Conservation (phyloP, 495 filamentous ascomycete species). For the Penicillium parvum region DNA sequence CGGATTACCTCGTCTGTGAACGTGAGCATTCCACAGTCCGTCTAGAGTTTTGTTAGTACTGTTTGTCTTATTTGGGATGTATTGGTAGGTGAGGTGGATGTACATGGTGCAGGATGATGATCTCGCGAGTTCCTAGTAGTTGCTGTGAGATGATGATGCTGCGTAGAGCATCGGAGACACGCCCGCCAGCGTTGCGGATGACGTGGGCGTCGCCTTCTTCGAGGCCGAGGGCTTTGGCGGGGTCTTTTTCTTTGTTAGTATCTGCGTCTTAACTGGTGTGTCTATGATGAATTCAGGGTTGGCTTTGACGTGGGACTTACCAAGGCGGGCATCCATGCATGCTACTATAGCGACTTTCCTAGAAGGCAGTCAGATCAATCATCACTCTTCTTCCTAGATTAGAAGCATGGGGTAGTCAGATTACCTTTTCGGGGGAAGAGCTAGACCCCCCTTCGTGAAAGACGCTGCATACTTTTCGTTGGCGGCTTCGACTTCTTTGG, state of each 20-base stretch:
- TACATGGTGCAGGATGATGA: constrained; percentile 72
- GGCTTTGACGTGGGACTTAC: constrained; percentile 8
- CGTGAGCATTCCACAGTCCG: constrained; percentile 76
- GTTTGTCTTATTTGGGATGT: neutral
- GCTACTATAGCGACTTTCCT: constrained; percentile 50
- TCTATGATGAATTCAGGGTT: neutral
- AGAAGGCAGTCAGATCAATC: neutral
- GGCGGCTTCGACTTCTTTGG: constrained; percentile 33
- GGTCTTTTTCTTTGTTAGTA: constrained; percentile 42
- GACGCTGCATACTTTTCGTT: constrained; percentile 58
- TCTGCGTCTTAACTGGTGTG: neutral
- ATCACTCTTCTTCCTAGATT: neutral
- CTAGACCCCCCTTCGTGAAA: constrained; percentile 61
- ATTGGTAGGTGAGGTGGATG: constrained; percentile 23
- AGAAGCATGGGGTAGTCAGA: neutral
- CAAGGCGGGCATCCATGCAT: constrained; percentile 82
- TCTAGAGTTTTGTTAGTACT: constrained; percentile 13
- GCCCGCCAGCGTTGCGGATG: constrained; percentile 73
- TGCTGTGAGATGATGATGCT: constrained; percentile 78
- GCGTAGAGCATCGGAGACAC: constrained; percentile 62
- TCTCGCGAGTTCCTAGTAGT: constrained; percentile 71
- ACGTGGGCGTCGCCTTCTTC: constrained; percentile 74
- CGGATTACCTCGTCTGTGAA: constrained; percentile 66
- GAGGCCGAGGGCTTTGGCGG: constrained; percentile 67
- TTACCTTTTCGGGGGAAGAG: constrained; percentile 66